Evolutionary conservation across 257 asterid species (phyloP).

Genomic region (Penstemon davidsonii): DNA sequence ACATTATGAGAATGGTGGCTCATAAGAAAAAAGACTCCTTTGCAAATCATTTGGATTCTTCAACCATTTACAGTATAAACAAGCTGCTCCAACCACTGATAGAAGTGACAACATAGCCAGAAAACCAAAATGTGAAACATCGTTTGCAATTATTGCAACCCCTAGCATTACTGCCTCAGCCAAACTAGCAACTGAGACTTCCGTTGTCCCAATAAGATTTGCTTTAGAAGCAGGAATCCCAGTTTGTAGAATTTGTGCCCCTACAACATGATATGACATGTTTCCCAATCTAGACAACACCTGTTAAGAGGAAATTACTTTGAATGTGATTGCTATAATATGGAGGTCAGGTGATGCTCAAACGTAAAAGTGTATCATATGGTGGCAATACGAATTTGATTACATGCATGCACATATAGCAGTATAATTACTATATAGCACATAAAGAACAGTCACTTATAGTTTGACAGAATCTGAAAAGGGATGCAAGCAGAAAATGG

Average conservation of each 20-base stretch:
- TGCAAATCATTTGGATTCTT: slow-evolving; percentile 74
- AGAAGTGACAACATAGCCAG: slow-evolving; percentile 74
- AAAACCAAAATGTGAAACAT: slow-evolving; percentile 74
- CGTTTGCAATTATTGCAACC: slow-evolving; percentile 79
- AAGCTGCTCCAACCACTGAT: slow-evolving; percentile 84
- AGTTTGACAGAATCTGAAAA: neutral
- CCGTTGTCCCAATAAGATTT: slow-evolving; percentile 91
- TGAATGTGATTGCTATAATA: slow-evolving; percentile 19
- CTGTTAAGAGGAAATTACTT: slow-evolving; percentile 42
- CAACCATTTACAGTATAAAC: slow-evolving; percentile 80
- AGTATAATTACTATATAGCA: slow-evolving; percentile 7
- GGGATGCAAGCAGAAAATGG: neutral
- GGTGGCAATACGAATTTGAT: slow-evolving; percentile 1
- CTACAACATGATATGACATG: slow-evolving; percentile 87
- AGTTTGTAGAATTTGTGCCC: slow-evolving; percentile 90
- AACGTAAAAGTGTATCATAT: neutral
- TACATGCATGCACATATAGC: neutral
- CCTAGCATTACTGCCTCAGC: slow-evolving; percentile 92
- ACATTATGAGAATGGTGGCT: slow-evolving; percentile 48
- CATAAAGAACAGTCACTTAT: neutral
- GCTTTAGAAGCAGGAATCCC: slow-evolving; percentile 95
- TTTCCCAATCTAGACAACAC: slow-evolving; percentile 89
- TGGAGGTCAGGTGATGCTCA: slow-evolving; percentile 18
- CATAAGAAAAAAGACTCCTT: slow-evolving; percentile 65
- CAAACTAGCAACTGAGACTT: slow-evolving; percentile 86